Conservation (phyloP, 768 basidiomycete species). For the Mrakia frigida region DNA sequence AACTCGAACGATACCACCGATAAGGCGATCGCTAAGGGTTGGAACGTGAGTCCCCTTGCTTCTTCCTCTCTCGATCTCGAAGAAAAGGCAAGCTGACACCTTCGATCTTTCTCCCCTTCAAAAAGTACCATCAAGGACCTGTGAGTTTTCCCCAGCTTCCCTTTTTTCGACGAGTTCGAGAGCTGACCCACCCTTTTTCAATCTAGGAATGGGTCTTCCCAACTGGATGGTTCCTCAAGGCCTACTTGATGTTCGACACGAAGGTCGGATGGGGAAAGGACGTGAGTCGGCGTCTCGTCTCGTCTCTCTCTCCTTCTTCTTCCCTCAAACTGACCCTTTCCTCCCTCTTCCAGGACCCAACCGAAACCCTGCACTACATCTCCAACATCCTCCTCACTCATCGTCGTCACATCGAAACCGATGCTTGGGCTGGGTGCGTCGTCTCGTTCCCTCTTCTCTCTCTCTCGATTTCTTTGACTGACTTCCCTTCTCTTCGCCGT, state of each 20-base stretch:
- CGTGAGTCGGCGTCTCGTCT: constrained; percentile 49
- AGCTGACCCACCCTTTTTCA: constrained; percentile 9
- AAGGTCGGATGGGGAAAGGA: constrained; percentile 61
- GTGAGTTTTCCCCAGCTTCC: not conserved
- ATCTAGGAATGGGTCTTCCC: constrained; percentile 92
- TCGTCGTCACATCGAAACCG: constrained; percentile 66
- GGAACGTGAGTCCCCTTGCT: constrained; percentile 71
- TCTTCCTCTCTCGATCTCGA: too few species aligned
- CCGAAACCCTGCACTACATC: constrained; percentile 71
- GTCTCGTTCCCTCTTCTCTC: not conserved
- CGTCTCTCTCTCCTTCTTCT: not conserved
- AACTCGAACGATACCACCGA: constrained; percentile 90
- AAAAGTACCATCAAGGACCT: constrained; percentile 15
- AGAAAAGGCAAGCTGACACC: not conserved
- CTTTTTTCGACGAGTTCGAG: too few species aligned
- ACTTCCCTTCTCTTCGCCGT: not conserved
- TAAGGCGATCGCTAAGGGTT: constrained; percentile 75
- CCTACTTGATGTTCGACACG: constrained; percentile 83
- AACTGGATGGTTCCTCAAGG: constrained; percentile 87
- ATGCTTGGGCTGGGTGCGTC: constrained; percentile 72
- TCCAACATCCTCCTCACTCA: constrained; percentile 65
- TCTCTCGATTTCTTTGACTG: not conserved
- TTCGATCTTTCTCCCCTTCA: not conserved
- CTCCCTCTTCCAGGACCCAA: constrained; percentile 52
- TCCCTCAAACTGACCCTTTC: constrained; percentile 22